phyloP scores from a whole-genome alignment of 345 rosid genomes.

The Eucalyptus coolabah region DNA sequence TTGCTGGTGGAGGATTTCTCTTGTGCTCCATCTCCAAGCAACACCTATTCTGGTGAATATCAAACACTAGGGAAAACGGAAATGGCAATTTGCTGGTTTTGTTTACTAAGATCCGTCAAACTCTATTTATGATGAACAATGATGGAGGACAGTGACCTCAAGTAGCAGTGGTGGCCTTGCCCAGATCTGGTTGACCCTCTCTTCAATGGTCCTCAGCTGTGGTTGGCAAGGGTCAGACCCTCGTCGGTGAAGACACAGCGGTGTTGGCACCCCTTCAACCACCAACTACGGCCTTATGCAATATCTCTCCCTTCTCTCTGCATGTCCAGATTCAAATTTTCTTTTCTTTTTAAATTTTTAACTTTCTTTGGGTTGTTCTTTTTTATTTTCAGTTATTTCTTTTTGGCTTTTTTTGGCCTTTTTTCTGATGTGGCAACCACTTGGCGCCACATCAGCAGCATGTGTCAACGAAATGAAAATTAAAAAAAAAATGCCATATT shows the following conservation, averaged over 20 bases:
- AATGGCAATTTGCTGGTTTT: not conserved
- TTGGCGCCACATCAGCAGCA: not conserved
- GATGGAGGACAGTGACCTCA: not conserved
- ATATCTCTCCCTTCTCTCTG: not conserved
- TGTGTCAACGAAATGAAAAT: not conserved
- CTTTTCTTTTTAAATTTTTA: not conserved
- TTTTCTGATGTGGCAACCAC: not conserved
- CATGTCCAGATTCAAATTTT: not conserved
- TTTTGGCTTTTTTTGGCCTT: not conserved
- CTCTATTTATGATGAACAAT: not conserved
- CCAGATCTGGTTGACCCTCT: not conserved
- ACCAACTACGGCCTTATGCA: not conserved
- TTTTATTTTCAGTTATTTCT: not conserved
- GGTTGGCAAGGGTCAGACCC: not conserved
- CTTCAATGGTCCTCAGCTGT: not conserved
- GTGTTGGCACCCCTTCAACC: not conserved
- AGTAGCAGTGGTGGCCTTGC: not conserved
- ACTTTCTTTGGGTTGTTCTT: not conserved
- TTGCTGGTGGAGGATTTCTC: not conserved
- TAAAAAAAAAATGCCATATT: not conserved
- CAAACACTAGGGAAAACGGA: not conserved
- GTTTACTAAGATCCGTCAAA: not conserved
- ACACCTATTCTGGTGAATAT: not conserved
- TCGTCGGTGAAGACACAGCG: not conserved
- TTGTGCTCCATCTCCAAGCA: not conserved